These are phyloP conservation scores for Cystobasidium onofrii DNA, from an alignment of 768 basidiomycete genomes.

Conservation along the genomic window DNA sequence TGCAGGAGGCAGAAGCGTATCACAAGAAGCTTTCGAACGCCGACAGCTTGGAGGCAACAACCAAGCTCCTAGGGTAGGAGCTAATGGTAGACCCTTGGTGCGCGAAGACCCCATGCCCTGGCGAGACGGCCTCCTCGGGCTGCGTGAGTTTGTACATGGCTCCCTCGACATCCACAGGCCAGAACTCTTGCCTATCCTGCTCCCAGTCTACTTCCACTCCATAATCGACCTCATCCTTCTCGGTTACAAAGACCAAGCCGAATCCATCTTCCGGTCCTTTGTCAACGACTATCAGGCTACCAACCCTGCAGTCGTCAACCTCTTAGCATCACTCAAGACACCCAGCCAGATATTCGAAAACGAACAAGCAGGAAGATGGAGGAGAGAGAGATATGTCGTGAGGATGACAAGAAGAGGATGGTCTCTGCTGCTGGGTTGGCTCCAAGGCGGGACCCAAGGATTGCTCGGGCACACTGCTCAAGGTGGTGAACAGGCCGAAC, in stretches of 20 bases:
- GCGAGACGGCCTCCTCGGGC: constrained; percentile 21
- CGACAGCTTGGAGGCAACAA: not conserved
- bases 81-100: not conserved
- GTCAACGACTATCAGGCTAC: constrained; percentile 10
- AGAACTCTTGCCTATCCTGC: constrained; percentile 84
- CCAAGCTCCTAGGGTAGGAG: not conserved
- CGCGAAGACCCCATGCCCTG: constrained; percentile 25
- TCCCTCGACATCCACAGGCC: constrained; percentile 54
- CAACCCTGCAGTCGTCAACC: not conserved
- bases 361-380: constrained; percentile 70
- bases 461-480: not conserved
- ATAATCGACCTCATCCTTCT: constrained; percentile 87
- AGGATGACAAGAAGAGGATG: constrained; percentile 87
- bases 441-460: constrained; percentile 67
- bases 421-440: constrained; percentile 83
- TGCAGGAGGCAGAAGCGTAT: not conserved
- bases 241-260: constrained; percentile 47
- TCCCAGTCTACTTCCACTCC: constrained; percentile 95
- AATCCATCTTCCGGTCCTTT: constrained; percentile 5
- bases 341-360: constrained; percentile 77
- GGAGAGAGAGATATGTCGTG: constrained; percentile 81
- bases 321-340: constrained; percentile 6
- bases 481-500: constrained; percentile 43
- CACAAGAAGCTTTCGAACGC: constrained; percentile 17
- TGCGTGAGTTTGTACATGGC: constrained; percentile 29